Conservation (phyloP, 352 stramenopile genomes). For the Sclerospora graminicola region DNA sequence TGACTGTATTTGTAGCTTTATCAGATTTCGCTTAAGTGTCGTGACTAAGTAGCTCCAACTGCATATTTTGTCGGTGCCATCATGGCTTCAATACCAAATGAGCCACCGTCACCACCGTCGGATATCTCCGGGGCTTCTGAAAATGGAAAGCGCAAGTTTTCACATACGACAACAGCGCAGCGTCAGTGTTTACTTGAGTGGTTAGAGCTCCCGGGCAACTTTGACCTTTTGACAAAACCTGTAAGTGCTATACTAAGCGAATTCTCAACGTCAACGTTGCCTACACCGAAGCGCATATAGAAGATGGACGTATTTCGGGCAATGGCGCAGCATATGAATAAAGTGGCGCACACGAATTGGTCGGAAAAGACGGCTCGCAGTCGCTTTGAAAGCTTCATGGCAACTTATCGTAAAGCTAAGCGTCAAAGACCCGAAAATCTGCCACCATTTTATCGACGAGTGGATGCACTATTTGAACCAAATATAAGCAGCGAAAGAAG, state of each 20-base stretch:
- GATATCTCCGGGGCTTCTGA: slow-evolving; percentile 3
- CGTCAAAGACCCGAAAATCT: slow-evolving; percentile 3
- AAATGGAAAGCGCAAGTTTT: slow-evolving; percentile 30
- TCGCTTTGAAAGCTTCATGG: slow-evolving; percentile 47
- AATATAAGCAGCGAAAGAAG: slow-evolving; percentile 1
- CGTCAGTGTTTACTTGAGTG: slow-evolving; percentile 40
- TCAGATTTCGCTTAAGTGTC: no score
- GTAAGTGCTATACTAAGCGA: slow-evolving; percentile 1
- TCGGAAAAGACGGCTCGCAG: slow-evolving; percentile 38
- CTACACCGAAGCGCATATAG: slow-evolving; percentile 23
- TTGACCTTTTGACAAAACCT: slow-evolving; percentile 28
- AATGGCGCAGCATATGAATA: slow-evolving; percentile 43
- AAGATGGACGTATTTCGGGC: slow-evolving; percentile 45
- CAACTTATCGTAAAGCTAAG: slow-evolving; percentile 29
- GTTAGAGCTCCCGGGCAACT: slow-evolving; percentile 40
- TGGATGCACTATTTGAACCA: slow-evolving; percentile 11
- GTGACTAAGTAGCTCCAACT: not conserved
- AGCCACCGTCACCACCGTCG: slow-evolving; percentile 7
- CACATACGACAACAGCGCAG: slow-evolving; percentile 38
- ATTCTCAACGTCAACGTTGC: not conserved
- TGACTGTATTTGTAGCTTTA: no score
- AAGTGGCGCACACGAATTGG: slow-evolving; percentile 24
- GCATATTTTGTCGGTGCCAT: not conserved
- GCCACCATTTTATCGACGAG: slow-evolving; percentile 1
- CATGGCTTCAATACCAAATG: slow-evolving; percentile 16